Percentiles rank a stretch among this genome's conserved stretches.
phyloP scores from a whole-genome alignment of 345 rosid genomes.

The Geranium brycei region DNA sequence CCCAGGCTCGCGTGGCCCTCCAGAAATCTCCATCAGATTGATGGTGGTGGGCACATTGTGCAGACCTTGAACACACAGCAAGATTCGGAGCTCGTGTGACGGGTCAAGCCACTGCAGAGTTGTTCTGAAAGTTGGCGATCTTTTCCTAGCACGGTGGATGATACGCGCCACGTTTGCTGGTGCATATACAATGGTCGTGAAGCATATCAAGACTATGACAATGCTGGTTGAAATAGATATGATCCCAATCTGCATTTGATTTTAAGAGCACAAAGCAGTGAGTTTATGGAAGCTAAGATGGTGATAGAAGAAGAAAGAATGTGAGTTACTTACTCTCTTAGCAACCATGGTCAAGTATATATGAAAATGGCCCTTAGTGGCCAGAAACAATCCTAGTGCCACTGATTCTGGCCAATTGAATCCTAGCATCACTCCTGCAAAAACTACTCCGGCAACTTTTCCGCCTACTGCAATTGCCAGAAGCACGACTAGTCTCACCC shows the following conservation, averaged over 20 bases:
- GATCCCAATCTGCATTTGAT: conserved; percentile 24
- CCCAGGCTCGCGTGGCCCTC: conserved; percentile 62
- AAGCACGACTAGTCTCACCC: conserved; percentile 41
- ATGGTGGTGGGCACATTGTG: conserved; percentile 49
- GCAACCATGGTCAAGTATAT: conserved; percentile 48
- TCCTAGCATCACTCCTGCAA: conserved; percentile 55
- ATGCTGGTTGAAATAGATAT: conserved; percentile 32
- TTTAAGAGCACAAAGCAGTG: neutral
- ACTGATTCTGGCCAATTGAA: conserved; percentile 70
- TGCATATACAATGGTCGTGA: conserved; percentile 44
- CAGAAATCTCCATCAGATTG: conserved; percentile 73
- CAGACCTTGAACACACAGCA: conserved; percentile 55
- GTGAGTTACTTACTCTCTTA: conserved; percentile 27
- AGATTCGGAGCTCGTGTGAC: conserved; percentile 43
- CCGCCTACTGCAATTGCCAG: conserved; percentile 32
- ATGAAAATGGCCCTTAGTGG: conserved; percentile 79
- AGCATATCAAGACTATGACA: conserved; percentile 38
- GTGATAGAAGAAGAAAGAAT: neutral
- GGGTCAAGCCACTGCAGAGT: conserved; percentile 79
- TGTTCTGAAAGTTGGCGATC: conserved; percentile 62
- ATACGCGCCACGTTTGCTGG: conserved; percentile 58
- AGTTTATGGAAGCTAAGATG: too few relatives aligned
- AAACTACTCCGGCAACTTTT: conserved; percentile 48
- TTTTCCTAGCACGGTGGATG: conserved; percentile 74
- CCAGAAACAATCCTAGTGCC: conserved; percentile 63